These are phyloP conservation scores for Fusarium protoensiforme DNA, from an alignment of 2,329 filamentous ascomycete genomes.

Conservation along the genomic window DNA sequence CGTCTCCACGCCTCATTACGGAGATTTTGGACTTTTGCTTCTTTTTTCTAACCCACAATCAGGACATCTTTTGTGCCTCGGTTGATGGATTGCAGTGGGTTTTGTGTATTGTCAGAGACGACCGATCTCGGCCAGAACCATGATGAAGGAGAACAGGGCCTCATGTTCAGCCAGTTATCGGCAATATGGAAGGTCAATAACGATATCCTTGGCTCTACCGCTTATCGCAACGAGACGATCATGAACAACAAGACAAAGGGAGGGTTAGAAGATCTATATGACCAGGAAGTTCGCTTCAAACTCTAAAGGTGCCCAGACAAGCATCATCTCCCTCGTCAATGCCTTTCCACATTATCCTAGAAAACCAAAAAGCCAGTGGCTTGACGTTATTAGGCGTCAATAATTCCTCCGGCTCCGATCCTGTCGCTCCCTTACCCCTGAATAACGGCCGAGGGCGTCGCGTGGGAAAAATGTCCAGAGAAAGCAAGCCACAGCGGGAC, in stretches of 20 bases:
- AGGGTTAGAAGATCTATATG: background rate
- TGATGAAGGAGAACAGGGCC: background rate
- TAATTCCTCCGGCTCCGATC: background rate
- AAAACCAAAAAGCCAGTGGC: background rate
- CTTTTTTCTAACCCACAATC: background rate
- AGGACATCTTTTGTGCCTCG: background rate
- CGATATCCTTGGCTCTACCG: background rate
- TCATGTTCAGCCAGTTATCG: background rate
- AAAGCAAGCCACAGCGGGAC: slow-evolving; percentile 10
- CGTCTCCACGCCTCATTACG: background rate
- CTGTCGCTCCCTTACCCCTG: background rate
- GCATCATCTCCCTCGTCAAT: background rate
- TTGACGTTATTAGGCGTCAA: background rate
- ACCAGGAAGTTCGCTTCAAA: background rate
- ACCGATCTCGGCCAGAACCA: background rate
- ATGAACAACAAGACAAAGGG: background rate
- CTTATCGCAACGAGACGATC: background rate
- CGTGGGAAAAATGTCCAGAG: slow-evolving; percentile 2
- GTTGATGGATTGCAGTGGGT: background rate
- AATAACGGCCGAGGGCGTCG: slow-evolving; percentile 1
- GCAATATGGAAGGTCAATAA: background rate
- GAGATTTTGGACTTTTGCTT: background rate
- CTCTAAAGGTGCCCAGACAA: background rate
- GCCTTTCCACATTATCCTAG: background rate
- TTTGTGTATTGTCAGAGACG: background rate